Base-by-base conservation (phyloP, 768 basidiomycete species). In the Fibroporia radiculosa region DNA sequence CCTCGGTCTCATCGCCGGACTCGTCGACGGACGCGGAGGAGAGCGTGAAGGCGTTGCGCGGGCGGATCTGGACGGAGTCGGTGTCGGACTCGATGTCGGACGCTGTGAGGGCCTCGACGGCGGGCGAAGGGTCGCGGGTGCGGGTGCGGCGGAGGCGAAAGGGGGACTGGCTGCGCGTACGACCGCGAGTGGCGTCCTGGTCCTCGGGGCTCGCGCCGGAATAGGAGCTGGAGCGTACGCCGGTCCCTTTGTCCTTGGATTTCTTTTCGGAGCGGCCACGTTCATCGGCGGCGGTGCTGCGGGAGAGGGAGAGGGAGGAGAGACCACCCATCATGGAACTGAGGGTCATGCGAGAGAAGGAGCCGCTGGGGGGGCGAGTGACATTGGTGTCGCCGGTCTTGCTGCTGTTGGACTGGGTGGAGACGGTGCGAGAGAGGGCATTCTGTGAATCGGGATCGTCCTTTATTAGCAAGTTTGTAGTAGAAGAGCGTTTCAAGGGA, bases 131-230 rank as follows among this genome's bases (percentile, higher is more conserved):
- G 74, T 72, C 72, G 41, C 75, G 68, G 7, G 74, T 66, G 49
- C 84, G 75, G 45, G 79, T 74, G 26, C 85, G 73, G 33, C 87
- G 73, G 45, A 89, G 75, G 33, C 69, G 69, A 61, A 96, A 95
- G 32, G 93, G 87, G 2, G 90, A 89, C 54, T 81, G 72, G 36
- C 86, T 84, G 29, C 89, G 80, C 12, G 84, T 73, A 46, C 84
- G 83, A 10, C 71, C 69, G 3, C 63, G 62, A 38, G 63, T 52
- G 24, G 59, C 44, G 34, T 64, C 54, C 26, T 53, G 48, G n/a
- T 54, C 51, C 32, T 54, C 56, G 34, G 48, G 47, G 40, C 73
- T 75, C 40, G 72, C 72, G n/a, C 75, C 73, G 18, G 54, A 51
- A 31, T 61, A 50, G 18, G 74, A 73, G 35, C 64, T 57, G 13